Evolutionary conservation across 202 grass and related monocot genomes (phyloP), one percentile per base, ranked within the genome.

Genomic region (Eragrostis tef): DNA sequence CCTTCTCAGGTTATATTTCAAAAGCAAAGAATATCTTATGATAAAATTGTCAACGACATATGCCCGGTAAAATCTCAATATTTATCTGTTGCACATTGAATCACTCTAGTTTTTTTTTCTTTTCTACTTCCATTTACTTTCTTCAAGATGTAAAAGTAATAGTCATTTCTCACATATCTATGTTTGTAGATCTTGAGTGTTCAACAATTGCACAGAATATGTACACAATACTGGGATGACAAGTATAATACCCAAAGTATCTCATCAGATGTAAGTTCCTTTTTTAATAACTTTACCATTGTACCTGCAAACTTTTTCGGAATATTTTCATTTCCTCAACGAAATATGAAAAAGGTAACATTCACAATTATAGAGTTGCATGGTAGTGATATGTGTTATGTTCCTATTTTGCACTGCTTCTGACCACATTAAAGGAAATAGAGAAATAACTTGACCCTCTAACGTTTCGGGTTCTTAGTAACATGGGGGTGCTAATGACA

Each of bases 171-270:
- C 64, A 46, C 52, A 81, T 60, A 44, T 16, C 45, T 78, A 62
- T 71, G 51, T 47, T 42, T 91, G 78, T 79, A 99, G 96, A 88
- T 96, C 60, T 79, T 99, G 77, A 95, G 93, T 45, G 89, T 96
- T 59, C 93, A 99, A 86, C 96, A 99, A 52, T 78, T 99, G 34
- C 96, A 99, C 88, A 91, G 92, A 91, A 98, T 98, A 44, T 95
- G 96, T 78, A 98, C 90, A 14, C 96, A 98, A 60, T 99, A 99
- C 36, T 96, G 96, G 96, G 96, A 99, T 69, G 96, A 99, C 78
- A 99, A 99, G 77, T 99, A 99, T 82, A 99, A 99, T 84, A 96
- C 96, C 13, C 91, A 96, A 91, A 98, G 95, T 29, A 90, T 98
- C 54, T 98, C 95, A 7, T 88, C 92, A 56, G 87, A 89, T 86